Percentiles rank a stretch among this genome's conserved stretches.
Conservation (phyloP, 2,329 filamentous ascomycete species). For the Sporothrix pseudoabietina region DNA sequence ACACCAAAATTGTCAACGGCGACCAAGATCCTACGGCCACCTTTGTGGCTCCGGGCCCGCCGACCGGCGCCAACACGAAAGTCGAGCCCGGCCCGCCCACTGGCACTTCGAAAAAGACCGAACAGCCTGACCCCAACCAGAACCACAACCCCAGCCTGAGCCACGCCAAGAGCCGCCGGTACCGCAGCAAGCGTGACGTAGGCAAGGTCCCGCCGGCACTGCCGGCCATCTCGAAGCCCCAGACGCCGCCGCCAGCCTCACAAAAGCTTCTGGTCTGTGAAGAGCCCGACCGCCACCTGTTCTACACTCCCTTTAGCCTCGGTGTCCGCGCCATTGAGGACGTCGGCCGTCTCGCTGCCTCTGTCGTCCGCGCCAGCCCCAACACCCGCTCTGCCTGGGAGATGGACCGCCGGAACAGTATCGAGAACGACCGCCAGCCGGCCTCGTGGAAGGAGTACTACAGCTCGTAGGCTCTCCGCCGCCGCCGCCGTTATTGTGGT, state of each 20-base stretch:
- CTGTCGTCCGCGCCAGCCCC: constrained; percentile 24
- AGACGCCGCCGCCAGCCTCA: constrained; percentile 24
- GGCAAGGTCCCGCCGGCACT: not conserved
- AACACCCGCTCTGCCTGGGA: constrained; percentile 23
- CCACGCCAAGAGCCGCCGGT: not conserved
- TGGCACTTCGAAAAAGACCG: too few species aligned
- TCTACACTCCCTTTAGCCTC: constrained; percentile 55
- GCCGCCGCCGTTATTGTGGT: not conserved
- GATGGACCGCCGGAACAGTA: not conserved
- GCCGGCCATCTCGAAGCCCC: not conserved
- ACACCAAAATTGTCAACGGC: not conserved
- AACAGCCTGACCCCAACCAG: not conserved
- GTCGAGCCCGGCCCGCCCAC: not conserved
- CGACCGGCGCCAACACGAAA: not conserved
- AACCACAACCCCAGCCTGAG: not conserved
- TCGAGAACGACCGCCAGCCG: constrained; percentile 24
- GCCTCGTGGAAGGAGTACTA: constrained; percentile 32
- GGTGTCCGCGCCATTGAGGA: constrained; percentile 42
- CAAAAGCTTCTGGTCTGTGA: constrained; percentile 43
- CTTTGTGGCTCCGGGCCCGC: not conserved
- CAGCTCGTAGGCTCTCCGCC: not conserved
- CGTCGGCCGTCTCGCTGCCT: constrained; percentile 30
- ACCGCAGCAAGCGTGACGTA: not conserved
- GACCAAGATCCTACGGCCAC: not conserved
- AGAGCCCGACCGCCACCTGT: constrained; percentile 52